A percentile compares a stretch with the other conserved stretches of the same genome.
These are phyloP conservation scores for Cytospora piceicola DNA, from an alignment of 2,329 filamentous ascomycete genomes.

Conservation along the genomic window DNA sequence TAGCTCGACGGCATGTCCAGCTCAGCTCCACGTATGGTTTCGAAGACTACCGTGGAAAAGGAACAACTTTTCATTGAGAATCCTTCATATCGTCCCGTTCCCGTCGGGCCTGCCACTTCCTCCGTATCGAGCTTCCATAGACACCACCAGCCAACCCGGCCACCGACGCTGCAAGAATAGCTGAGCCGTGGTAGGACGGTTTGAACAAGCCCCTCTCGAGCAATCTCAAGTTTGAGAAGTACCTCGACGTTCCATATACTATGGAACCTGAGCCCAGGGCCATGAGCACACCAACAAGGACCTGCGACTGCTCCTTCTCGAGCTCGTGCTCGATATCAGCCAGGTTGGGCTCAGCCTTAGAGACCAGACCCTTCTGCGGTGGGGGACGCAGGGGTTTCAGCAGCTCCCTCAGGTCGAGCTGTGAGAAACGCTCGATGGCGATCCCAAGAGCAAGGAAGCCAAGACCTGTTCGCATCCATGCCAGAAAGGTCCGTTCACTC, in stretches of 20 bases:
- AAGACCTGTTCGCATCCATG: constrained; percentile 55
- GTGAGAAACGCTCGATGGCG: constrained; percentile 51
- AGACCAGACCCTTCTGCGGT: constrained; percentile 24
- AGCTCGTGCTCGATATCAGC: constrained; percentile 30
- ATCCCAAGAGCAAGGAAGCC: constrained; percentile 57
- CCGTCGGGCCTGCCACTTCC: constrained; percentile 31
- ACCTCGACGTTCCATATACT: constrained; percentile 51
- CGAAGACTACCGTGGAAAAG: no score
- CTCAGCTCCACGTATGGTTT: background rate
- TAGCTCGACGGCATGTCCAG: background rate
- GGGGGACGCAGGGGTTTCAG: constrained; percentile 36
- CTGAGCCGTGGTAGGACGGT: constrained; percentile 40
- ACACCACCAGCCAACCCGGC: constrained; percentile 40
- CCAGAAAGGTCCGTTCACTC: constrained; percentile 56
- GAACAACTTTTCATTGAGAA: background rate
- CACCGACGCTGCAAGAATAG: constrained; percentile 38
- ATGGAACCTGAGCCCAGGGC: constrained; percentile 50
- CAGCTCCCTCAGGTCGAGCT: constrained; percentile 45
- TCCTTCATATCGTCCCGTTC: constrained; percentile 28
- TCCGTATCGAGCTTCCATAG: constrained; percentile 35
- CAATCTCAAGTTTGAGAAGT: constrained; percentile 48
- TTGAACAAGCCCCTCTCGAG: constrained; percentile 49
- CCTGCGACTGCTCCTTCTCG: constrained; percentile 40
- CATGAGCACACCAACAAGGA: constrained; percentile 47
- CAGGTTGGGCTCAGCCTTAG: constrained; percentile 14